Evolutionary conservation across 2,329 filamentous ascomycete genomes (phyloP).

Genomic region (Pestalotiopsis sp.): DNA sequence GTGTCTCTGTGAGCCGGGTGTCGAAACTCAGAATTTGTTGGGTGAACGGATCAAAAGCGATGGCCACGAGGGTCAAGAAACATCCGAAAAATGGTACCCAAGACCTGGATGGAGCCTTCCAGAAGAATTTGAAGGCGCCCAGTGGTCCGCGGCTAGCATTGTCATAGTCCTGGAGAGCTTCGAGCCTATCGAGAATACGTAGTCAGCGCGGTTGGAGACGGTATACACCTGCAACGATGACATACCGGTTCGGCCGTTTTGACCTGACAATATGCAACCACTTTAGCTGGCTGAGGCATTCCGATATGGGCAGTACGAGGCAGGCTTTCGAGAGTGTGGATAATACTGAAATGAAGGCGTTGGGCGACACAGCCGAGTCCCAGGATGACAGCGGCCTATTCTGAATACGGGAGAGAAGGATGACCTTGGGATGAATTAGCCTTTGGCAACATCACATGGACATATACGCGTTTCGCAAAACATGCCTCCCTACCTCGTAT

Average conservation of each 20-base stretch:
- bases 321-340: constrained; percentile 4
- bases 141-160: constrained; percentile 2
- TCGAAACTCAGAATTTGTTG: constrained; percentile 4
- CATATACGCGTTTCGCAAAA: too few species aligned
- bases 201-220: not conserved
- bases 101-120: not conserved
- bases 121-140: constrained; percentile 2
- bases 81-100: not conserved
- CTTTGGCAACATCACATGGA: too few species aligned
- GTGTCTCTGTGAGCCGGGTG: not conserved
- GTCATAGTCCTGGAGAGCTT: not conserved
- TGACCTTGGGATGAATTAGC: not conserved
- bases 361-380: constrained; percentile 3
- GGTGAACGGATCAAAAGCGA: not conserved
- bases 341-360: constrained; percentile 3
- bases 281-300: constrained; percentile 11
- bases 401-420: not conserved
- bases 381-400: not conserved
- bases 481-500: too few species aligned
- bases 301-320: not conserved
- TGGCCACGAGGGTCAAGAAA: not conserved
- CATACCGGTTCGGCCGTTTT: not conserved
- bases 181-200: not conserved
- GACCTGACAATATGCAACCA: constrained; percentile 5
- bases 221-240: not conserved